Base-by-base conservation (phyloP, 1,139 yeast genomes). In the Pichia sp. region DNA sequence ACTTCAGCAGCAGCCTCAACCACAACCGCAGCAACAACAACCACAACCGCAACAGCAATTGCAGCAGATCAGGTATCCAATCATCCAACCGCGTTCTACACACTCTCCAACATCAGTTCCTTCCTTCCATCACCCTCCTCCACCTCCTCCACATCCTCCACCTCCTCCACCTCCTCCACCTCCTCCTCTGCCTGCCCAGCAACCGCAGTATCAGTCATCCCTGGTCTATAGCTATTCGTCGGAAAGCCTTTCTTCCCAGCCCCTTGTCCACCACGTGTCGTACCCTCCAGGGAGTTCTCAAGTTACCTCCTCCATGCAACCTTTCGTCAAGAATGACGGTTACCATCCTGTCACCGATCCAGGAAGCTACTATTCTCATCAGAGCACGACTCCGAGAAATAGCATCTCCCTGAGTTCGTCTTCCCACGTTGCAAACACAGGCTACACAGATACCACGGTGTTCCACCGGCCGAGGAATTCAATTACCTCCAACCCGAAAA, bases 1-100 rank as follows among this genome's bases (percentile, higher is more conserved):
- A 20, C 24, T 20, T 20, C 24, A 20, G 24, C 40, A 36, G 16
- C 16, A 14, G 6, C 16, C 40, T 36, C 40, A 14, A 36, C 6
- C 29, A 16, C 24, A 12, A 24, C 14, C n/a, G 2, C 47, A 24
- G 8, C 54, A 41, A 17, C 53, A 45, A 12, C 47, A 38, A n/a
- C 44, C 40, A 34, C 53, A 33, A 10, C 53, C n/a, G n/a, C n/a
- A 27, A 7, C 53, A 46, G 7, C 52, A 36, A 24, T 16, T 8
- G 38, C 24, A 49, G 12, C 45, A 50, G 29, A 33, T 33, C 6
- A 31, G 41, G 7, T 31, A 41, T 40, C 51, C 46, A 6, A 14
- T 33, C 7, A 31, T 20, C 14, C 46, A 49, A 30, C 40, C 20
- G 20, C 34, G 29, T n/a, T 49, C 51, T 6, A 6, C 46, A 29